These are phyloP conservation scores for Exophiala sp. DNA, from an alignment of 2,329 filamentous ascomycete species.

Conservation along the genomic window DNA sequence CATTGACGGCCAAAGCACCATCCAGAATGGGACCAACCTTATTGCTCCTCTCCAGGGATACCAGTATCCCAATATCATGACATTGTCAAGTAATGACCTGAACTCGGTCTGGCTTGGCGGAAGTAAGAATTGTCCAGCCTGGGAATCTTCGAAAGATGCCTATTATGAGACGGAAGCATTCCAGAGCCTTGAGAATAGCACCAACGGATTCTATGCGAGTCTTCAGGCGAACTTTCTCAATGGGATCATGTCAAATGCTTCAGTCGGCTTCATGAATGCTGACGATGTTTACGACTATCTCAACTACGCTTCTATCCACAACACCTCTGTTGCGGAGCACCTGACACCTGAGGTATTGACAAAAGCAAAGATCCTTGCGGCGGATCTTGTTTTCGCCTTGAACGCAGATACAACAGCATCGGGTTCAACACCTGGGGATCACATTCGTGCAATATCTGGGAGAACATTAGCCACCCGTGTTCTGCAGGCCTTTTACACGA, in stretches of 20 bases:
- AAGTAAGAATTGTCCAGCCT: conserved; percentile 40
- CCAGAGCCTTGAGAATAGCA: conserved; percentile 35
- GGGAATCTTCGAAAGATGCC: conserved; percentile 34
- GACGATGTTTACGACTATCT: conserved; percentile 53
- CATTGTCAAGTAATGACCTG: conserved; percentile 43
- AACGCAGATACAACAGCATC: conserved; percentile 34
- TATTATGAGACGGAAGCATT: conserved; percentile 43
- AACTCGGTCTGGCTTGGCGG: conserved; percentile 48
- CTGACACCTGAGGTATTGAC: conserved; percentile 32
- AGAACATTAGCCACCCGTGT: conserved; percentile 39
- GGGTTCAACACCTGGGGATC: conserved; percentile 23
- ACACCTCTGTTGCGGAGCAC: conserved; percentile 37
- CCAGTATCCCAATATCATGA: conserved; percentile 51
- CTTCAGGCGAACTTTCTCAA: conserved; percentile 43
- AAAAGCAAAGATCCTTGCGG: conserved; percentile 38
- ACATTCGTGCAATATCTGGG: conserved; percentile 39
- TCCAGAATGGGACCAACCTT: conserved; percentile 46
- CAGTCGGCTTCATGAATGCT: conserved; percentile 48
- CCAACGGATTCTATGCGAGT: conserved; percentile 42
- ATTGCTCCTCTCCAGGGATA: conserved; percentile 51
- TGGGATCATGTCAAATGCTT: conserved; percentile 36
- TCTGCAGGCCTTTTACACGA: conserved; percentile 36
- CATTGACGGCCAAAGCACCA: conserved; percentile 36
- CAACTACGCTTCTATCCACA: conserved; percentile 50
- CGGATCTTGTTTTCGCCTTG: conserved; percentile 44